Base-by-base conservation (phyloP, 192 early-diverging fungal species). In the Entrophospora sp. region DNA sequence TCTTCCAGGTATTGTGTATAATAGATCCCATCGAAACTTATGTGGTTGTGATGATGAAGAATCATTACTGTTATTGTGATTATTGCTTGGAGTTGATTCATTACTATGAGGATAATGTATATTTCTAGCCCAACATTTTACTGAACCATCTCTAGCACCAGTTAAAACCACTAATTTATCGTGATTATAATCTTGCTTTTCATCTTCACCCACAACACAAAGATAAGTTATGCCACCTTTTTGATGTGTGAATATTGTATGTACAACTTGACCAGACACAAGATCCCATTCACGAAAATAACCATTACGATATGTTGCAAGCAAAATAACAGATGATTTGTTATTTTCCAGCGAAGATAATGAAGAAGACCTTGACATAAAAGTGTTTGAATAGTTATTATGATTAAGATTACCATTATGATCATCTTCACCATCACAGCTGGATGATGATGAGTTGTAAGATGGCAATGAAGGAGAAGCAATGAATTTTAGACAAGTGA, bases 201-300 rank as follows among this genome's bases (percentile, higher is more conserved):
- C 24, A 12, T 34, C 53, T 8, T 28, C 13, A 34, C 31, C 27
- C 7, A 6, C 2, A 25, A 57, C 34, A 32, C 53, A 57, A 24
- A 57, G 5, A 32, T 9, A 25, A 35, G 25, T 57, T 24, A 57
- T 57, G 9, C 53, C 53, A 32, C 18, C 13, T 5, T 57, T 57
- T 35, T 57, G 53, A 32, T 57, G 24, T 32, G 53, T 57, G 34
- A 28, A 20, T 30, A 57, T 57, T 4, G 53, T 57, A 32, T 57
- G 12, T 32, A 32, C 12, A 2, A 57, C 3, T 35, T 57, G 0
- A 5, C 53, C 53, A 25, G 30, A 57, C 12, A n/a, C 30, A n/a
- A 57, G 20, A 32, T 57, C 53, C 53, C 53, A 57, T 20, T 57
- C 53, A 35, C 53, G 53, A 57, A 57, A 16, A 57, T 16, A 57